phyloP scores from a whole-genome alignment of 768 basidiomycete genomes.

The Dioszegia hungarica region DNA sequence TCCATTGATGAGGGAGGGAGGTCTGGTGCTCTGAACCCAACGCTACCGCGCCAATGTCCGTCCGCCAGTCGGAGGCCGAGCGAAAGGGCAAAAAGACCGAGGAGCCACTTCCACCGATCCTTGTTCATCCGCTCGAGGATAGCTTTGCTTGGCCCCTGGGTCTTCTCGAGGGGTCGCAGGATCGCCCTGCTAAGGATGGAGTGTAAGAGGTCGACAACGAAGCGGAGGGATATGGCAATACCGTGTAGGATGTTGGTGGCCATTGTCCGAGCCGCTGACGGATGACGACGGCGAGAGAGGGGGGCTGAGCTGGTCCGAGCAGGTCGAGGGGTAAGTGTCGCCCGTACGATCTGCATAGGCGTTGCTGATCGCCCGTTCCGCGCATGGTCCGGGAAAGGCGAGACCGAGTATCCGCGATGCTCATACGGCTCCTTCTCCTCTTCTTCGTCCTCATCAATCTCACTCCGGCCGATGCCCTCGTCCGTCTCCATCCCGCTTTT shows the following conservation, averaged over 20 bases:
- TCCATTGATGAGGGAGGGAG: slow-evolving; percentile 42
- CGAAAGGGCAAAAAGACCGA: slow-evolving; percentile 23
- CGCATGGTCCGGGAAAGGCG: slow-evolving; percentile 9
- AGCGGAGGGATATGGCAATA: slow-evolving; percentile 20
- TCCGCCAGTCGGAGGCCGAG: slow-evolving; percentile 23
- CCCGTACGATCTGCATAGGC: slow-evolving; percentile 27
- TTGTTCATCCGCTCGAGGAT: slow-evolving; percentile 8
- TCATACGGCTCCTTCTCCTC: slow-evolving; percentile 4
- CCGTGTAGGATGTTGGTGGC: slow-evolving; percentile 37
- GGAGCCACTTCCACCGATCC: slow-evolving; percentile 40
- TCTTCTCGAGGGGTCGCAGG: slow-evolving; percentile 4
- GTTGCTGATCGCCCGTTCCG: slow-evolving; percentile 29
- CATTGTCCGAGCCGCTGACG: slow-evolving; percentile 24
- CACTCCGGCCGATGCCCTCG: slow-evolving; percentile 1
- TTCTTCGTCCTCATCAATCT: slow-evolving; percentile 10
- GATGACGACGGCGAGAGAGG: slow-evolving; percentile 19
- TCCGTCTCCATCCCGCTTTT: slow-evolving; percentile 10
- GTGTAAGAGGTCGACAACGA: slow-evolving; percentile 19
- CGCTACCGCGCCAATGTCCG: slow-evolving; percentile 10
- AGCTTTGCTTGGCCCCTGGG: slow-evolving; percentile 12
- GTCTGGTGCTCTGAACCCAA: slow-evolving; percentile 12
- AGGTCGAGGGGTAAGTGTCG: slow-evolving; percentile 21
- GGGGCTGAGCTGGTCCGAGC: slow-evolving; percentile 25
- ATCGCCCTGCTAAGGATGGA: slow-evolving; percentile 7
- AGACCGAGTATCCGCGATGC: slow-evolving; percentile 13